A percentile compares a stretch with the other conserved stretches of the same genome.
phyloP scores from a whole-genome alignment of 2,329 filamentous ascomycete species.

The Paecilomyces dactylethromorphus region DNA sequence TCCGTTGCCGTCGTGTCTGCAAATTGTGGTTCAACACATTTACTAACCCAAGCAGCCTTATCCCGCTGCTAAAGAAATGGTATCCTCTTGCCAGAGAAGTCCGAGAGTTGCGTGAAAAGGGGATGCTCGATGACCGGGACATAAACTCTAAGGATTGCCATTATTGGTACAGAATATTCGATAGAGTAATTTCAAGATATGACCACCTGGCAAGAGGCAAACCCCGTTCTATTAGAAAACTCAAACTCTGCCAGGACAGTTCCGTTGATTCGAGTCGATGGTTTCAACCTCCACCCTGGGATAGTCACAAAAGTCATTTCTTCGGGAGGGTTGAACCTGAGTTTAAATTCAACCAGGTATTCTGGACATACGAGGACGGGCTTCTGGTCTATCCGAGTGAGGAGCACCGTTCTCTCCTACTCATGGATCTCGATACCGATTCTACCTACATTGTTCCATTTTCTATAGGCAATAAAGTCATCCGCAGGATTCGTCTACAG shows the following conservation, averaged over 20 bases:
- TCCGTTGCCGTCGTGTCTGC: constrained; percentile 49
- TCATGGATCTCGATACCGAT: constrained; percentile 47
- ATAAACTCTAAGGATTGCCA: constrained; percentile 1
- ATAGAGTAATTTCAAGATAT: constrained; percentile 49
- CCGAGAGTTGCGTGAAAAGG: constrained; percentile 24
- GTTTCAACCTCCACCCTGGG: constrained; percentile 37
- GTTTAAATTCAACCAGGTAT: constrained; percentile 28
- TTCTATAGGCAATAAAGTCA: constrained; percentile 40
- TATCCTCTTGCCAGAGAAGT: constrained; percentile 51
- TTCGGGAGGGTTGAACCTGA: constrained; percentile 27
- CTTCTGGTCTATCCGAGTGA: constrained; percentile 49
- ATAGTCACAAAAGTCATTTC: constrained; percentile 31
- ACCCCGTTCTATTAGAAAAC: constrained; percentile 42
- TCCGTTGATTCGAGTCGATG: constrained; percentile 30
- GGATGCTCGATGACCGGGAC: background rate
- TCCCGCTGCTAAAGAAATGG: constrained; percentile 43
- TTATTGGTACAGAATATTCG: constrained; percentile 34
- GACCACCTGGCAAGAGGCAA: constrained; percentile 44
- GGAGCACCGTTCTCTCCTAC: constrained; percentile 27
- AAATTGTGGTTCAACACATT: constrained; percentile 46
- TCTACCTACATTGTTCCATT: constrained; percentile 46
- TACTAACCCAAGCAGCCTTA: constrained; percentile 40
- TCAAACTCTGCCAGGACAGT: constrained; percentile 34
- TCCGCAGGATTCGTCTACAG: constrained; percentile 51
- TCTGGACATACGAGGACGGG: constrained; percentile 55